Conservation (phyloP, 2,329 filamentous ascomycete species). For the Botrytis elliptica region DNA sequence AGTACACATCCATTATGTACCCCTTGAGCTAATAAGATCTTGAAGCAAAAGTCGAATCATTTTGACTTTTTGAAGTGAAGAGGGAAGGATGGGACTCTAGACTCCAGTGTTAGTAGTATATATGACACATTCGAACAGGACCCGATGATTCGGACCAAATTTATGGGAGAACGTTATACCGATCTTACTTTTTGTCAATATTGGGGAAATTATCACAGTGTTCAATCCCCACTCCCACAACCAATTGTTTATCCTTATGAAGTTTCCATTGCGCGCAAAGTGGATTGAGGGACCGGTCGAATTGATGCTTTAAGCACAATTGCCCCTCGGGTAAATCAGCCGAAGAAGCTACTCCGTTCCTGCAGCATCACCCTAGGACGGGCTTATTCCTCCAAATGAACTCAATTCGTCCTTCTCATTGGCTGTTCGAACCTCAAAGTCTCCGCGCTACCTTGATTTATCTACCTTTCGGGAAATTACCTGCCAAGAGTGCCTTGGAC, state of each 20-base stretch:
- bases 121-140: not conserved
- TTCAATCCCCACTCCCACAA: not conserved
- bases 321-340: not conserved
- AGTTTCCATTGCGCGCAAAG: not conserved
- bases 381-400: not conserved
- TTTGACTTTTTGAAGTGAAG: not conserved
- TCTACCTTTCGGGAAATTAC: constrained; percentile 4
- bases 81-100: not conserved
- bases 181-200: constrained; percentile 6
- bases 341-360: not conserved
- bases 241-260: not conserved
- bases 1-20: not conserved
- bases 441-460: not conserved
- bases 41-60: not conserved
- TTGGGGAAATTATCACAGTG: not conserved
- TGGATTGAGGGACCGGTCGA: not conserved
- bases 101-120: not conserved
- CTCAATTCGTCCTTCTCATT: not conserved
- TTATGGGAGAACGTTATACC: not conserved
- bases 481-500: not conserved
- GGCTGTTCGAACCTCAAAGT: not conserved
- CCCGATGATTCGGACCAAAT: not conserved
- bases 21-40: not conserved
- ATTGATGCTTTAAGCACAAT: not conserved
- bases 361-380: not conserved